Percentiles rank a stretch among this genome's conserved stretches.
phyloP scores from a whole-genome alignment of 2,329 filamentous ascomycete species.

The Xylariaceae sp. region DNA sequence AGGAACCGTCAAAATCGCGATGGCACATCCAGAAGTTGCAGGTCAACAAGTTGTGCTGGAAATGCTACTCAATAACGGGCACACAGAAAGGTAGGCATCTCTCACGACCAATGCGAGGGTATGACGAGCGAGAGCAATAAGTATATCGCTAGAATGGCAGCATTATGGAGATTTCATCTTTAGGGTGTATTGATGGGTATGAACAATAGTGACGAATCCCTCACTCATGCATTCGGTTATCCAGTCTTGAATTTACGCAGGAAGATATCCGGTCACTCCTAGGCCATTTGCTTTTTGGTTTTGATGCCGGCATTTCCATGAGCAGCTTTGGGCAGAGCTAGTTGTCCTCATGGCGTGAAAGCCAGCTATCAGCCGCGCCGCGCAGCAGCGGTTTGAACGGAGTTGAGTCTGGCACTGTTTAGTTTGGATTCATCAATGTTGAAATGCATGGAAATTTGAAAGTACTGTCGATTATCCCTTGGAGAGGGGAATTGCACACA shows the following conservation, averaged over 20 bases:
- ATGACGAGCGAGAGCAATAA: conserved; percentile 2
- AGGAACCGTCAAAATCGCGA: conserved; percentile 85
- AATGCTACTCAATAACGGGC: conserved; percentile 85
- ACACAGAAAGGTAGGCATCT: conserved; percentile 46
- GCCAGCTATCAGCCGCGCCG: not conserved
- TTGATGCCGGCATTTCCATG: not conserved
- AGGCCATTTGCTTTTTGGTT: conserved; percentile 4
- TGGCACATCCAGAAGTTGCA: conserved; percentile 87
- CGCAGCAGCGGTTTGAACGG: not conserved
- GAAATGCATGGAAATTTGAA: too few relatives aligned
- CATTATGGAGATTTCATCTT: not conserved
- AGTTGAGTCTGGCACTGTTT: conserved; percentile 1
- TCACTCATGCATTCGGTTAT: not conserved
- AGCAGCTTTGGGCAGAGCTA: not conserved
- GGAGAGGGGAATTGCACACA: too few relatives aligned
- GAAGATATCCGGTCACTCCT: conserved; percentile 14
- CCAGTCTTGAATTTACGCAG: conserved; percentile 8
- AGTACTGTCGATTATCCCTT: too few relatives aligned
- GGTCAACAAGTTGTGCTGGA: conserved; percentile 86
- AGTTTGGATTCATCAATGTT: not conserved
- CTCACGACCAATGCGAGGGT: conserved; percentile 6
- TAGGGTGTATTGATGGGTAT: not conserved
- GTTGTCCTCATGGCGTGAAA: not conserved
- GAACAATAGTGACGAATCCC: conserved; percentile 1
- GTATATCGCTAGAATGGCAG: not conserved